phyloP scores from a whole-genome alignment of 148 eudicot genomes.

The Cornus florida region DNA sequence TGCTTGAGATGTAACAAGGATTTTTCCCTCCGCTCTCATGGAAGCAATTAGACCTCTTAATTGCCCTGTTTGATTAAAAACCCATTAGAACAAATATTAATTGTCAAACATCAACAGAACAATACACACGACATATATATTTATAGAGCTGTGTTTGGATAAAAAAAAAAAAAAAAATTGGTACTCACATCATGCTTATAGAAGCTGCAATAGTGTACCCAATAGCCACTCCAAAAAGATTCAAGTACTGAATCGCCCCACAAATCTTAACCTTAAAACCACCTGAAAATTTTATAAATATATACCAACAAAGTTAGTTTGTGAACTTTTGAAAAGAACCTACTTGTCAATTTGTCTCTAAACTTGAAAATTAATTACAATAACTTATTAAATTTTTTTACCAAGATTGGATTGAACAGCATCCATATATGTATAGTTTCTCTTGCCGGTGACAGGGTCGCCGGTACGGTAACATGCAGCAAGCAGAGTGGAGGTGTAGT shows the following conservation, averaged over 20 bases:
- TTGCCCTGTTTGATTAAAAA: slow-evolving; percentile 24
- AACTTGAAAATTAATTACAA: neutral
- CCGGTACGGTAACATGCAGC: slow-evolving; percentile 72
- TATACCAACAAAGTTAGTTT: neutral
- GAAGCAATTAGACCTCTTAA: slow-evolving; percentile 40
- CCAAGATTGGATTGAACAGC: slow-evolving; percentile 72
- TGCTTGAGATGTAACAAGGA: slow-evolving; percentile 32
- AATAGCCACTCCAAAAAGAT: slow-evolving; percentile 52
- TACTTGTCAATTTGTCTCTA: neutral
- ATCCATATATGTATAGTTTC: slow-evolving; percentile 86
- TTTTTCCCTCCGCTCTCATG: slow-evolving; percentile 23
- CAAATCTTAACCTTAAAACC: slow-evolving; percentile 40
- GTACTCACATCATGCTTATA: slow-evolving; percentile 48
- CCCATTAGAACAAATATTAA: neutral
- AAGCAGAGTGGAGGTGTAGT: slow-evolving; percentile 69
- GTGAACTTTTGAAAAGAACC: neutral
- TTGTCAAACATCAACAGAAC: neutral
- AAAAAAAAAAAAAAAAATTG: neutral
- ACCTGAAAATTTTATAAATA: slow-evolving; percentile 32
- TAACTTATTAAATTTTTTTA: slow-evolving; percentile 2
- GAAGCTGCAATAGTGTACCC: slow-evolving; percentile 58
- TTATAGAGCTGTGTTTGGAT: neutral
- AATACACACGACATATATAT: too few relatives aligned
- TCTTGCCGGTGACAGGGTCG: slow-evolving; percentile 63
- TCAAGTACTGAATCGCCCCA: slow-evolving; percentile 41